Evolutionary conservation across 768 basidiomycete species (phyloP), one percentile per base, ranked within the genome.

Genomic region (Heimioporus sp.): DNA sequence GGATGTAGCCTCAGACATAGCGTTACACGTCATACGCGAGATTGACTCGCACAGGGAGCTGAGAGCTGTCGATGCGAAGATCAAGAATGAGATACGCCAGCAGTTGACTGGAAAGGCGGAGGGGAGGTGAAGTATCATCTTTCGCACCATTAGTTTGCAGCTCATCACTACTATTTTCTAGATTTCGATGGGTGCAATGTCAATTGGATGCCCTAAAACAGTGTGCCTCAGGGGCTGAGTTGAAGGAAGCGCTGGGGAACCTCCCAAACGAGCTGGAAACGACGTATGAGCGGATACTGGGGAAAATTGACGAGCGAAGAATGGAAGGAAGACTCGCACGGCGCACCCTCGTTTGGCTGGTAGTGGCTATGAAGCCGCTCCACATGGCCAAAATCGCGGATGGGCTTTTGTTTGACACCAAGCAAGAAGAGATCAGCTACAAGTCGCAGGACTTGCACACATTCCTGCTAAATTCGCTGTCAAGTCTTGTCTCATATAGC

Each of bases 151-250:
- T 9, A 3, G 2, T 17, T 2, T 10, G 2, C 2, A 45, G 20
- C 45, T 0, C 37, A 17, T 1, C 24, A 11, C 12, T 3, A 24
- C 24, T 24, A 24, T 24, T 24, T 24, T 1, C 5, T 35, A 53
- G 52, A 16, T 53, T 53, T 10, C 52, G 52, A 0, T 53, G 52
- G 52, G 41, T 49, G 6, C 47, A 49, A 13, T 53, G 52, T 9
- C 53, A 54, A 20, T 11, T 54, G 1, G 48, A 54, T 30, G 28
- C 21, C 4, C 39, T 54, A 0, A 35, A 35, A 32, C 43, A 19
- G 31, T 54, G 44, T 21, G 8, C 12, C 0, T 32, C 43, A 11
- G 8, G 2, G 19, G 15, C 13, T 12, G 39, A 54, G 31, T 24
- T 54, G 13, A 32, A 24, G 24, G 24, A 24, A 5, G 24, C 24